Evolutionary conservation across 768 basidiomycete species (phyloP).

Genomic region (Tricholoma terreum): DNA sequence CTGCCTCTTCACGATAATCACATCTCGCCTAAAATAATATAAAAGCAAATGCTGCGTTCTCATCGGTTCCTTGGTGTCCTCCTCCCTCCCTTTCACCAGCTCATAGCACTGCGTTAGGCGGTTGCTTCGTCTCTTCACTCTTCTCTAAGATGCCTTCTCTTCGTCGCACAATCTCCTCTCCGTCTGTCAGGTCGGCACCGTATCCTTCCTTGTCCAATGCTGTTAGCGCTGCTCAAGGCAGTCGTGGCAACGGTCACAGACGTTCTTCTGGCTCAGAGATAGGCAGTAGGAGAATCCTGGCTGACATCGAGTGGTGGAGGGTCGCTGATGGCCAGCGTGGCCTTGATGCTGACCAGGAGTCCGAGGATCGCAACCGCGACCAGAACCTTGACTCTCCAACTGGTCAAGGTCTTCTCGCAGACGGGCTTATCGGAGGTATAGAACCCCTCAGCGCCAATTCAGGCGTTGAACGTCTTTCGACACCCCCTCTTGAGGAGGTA

Average conservation of each 20-base stretch:
- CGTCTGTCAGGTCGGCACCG: conserved; percentile 65
- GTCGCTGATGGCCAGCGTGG: conserved; percentile 71
- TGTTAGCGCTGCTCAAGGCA: conserved; percentile 20
- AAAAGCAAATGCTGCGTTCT: conserved; percentile 33
- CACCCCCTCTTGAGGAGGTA: conserved; percentile 35
- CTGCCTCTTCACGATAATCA: conserved; percentile 26
- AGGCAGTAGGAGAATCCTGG: conserved; percentile 64
- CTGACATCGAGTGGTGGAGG: conserved; percentile 88
- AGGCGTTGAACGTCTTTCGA: conserved; percentile 36
- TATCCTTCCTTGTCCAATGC: conserved; percentile 49
- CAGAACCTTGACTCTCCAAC: conserved; percentile 27
- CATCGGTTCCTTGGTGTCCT: conserved; percentile 33
- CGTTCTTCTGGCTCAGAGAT: conserved; percentile 71
- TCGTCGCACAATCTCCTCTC: conserved; percentile 72
- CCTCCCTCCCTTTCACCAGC: conserved; percentile 22
- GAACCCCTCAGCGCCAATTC: conserved; percentile 33
- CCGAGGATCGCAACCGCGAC: conserved; percentile 40
- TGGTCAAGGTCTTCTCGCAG: conserved; percentile 11
- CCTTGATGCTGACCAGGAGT: conserved; percentile 39
- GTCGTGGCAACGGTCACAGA: conserved; percentile 45
- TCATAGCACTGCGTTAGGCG: conserved; percentile 48
- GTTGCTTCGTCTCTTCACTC: conserved; percentile 34
- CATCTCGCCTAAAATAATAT: conserved; percentile 40
- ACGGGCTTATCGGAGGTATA: conserved; percentile 20
- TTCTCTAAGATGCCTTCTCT: conserved; percentile 62